Conservation (phyloP, 106 monocot species). For the Platanthera zijinensis region DNA sequence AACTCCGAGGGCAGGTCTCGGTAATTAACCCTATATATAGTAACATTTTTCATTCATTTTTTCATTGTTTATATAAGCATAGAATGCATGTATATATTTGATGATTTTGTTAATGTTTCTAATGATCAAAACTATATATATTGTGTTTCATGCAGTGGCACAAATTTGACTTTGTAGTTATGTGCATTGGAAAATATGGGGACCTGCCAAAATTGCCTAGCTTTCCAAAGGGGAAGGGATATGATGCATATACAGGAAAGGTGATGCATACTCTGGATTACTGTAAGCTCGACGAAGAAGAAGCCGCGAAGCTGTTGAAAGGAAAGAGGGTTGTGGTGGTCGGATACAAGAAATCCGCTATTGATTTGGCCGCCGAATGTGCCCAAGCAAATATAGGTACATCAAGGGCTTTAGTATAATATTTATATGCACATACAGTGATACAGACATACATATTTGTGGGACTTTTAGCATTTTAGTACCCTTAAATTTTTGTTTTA, state of each 20-base stretch:
- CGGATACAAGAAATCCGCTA: constrained; percentile 84
- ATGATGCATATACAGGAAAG: constrained; percentile 63
- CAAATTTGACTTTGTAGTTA: constrained; percentile 77
- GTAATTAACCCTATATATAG: too few relatives aligned
- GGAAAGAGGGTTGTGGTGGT: constrained; percentile 78
- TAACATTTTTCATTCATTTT: too few relatives aligned
- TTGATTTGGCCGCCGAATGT: constrained; percentile 79
- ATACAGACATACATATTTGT: too few relatives aligned
- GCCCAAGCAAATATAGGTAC: constrained; percentile 76
- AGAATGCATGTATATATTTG: too few relatives aligned
- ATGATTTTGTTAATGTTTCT: too few relatives aligned
- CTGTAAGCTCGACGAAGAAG: constrained; percentile 58
- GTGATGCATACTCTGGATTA: constrained; percentile 83
- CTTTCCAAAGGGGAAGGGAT: constrained; percentile 43
- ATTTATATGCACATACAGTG: too few relatives aligned
- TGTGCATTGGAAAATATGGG: constrained; percentile 88
- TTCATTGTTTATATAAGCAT: too few relatives aligned
- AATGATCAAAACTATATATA: too few relatives aligned
- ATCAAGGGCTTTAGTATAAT: too few relatives aligned
- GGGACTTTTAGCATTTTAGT: too few relatives aligned
- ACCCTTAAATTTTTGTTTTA: too few relatives aligned
- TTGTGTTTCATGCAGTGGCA: constrained; percentile 35
- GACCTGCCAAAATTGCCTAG: constrained; percentile 60
- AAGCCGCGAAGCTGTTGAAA: constrained; percentile 38
- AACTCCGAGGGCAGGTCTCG: too few relatives aligned